A percentile compares a stretch with the other conserved stretches of the same genome.
These are phyloP conservation scores for Salvia sclarea DNA, from an alignment of 305 asterid species.

Conservation along the genomic window DNA sequence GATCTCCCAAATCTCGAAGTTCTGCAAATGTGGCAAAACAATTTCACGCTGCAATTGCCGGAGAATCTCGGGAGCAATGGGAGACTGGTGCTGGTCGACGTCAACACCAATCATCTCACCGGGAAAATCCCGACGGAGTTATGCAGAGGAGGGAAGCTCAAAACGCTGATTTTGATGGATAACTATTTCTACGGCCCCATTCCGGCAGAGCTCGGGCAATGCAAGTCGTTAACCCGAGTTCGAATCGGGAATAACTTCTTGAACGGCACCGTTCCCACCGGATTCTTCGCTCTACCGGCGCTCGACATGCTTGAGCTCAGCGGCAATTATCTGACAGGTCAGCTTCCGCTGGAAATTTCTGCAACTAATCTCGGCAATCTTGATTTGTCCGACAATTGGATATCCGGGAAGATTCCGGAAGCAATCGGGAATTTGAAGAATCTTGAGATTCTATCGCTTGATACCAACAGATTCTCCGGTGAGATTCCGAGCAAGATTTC, in stretches of 20 bases:
- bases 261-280: constrained; percentile 65
- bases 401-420: constrained; percentile 56
- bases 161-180: constrained; percentile 52
- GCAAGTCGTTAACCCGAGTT: constrained; percentile 52
- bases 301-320: constrained; percentile 66
- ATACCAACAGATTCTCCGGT: constrained; percentile 53
- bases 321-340: constrained; percentile 57
- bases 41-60: constrained; percentile 70
- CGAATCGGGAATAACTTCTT: constrained; percentile 61
- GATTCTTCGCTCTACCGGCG: constrained; percentile 56
- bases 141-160: constrained; percentile 57
- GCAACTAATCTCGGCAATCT: constrained; percentile 45
- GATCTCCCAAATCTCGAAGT: constrained; percentile 68
- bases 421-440: constrained; percentile 49
- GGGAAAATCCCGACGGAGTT: constrained; percentile 61
- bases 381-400: constrained; percentile 56
- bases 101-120: constrained; percentile 60
- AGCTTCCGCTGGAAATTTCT: constrained; percentile 51
- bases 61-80: constrained; percentile 63
- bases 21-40: constrained; percentile 67
- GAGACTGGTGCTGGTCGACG: constrained; percentile 47
- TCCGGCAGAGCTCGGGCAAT: constrained; percentile 65
- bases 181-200: constrained; percentile 64
- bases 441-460: constrained; percentile 52
- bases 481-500: constrained; percentile 58